These are phyloP conservation scores for Monosporascus sp. DNA, from an alignment of 2,329 filamentous ascomycete species.

Conservation along the genomic window DNA sequence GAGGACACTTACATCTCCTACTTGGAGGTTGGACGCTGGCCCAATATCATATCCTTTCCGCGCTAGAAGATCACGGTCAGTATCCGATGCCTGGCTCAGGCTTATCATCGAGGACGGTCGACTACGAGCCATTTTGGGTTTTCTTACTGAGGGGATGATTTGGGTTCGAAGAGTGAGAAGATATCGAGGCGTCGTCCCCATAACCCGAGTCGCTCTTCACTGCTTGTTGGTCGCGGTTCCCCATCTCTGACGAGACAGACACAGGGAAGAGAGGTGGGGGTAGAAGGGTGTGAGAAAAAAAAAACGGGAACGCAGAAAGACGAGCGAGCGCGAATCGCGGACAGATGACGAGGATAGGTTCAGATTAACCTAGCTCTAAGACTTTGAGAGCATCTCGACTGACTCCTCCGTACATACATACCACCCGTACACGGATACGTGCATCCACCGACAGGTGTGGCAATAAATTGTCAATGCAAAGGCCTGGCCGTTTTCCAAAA, in stretches of 20 bases:
- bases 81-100: slow-evolving; percentile 2
- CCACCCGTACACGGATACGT: background rate
- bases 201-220: slow-evolving; percentile 31
- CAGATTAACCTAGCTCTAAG: background rate
- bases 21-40: slow-evolving; percentile 27
- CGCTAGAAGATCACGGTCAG: slow-evolving; percentile 14
- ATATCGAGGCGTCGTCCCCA: slow-evolving; percentile 28
- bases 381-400: background rate
- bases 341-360: background rate
- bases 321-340: slow-evolving; percentile 1
- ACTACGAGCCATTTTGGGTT: background rate
- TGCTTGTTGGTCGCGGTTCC: slow-evolving; percentile 29
- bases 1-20: slow-evolving; percentile 28
- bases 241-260: slow-evolving; percentile 29
- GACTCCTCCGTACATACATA: background rate
- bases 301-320: slow-evolving; percentile 13
- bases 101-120: background rate
- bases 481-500: too few species aligned
- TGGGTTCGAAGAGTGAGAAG: slow-evolving; percentile 22
- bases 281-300: slow-evolving; percentile 5
- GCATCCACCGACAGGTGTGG: background rate
- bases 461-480: too few species aligned
- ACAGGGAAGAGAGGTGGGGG: slow-evolving; percentile 9
- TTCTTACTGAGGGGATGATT: slow-evolving; percentile 28
- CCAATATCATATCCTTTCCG: slow-evolving; percentile 32